Evolutionary conservation across 345 rosid species (phyloP), one percentile per base, ranked within the genome.

Genomic region (Hypericum perforatum): DNA sequence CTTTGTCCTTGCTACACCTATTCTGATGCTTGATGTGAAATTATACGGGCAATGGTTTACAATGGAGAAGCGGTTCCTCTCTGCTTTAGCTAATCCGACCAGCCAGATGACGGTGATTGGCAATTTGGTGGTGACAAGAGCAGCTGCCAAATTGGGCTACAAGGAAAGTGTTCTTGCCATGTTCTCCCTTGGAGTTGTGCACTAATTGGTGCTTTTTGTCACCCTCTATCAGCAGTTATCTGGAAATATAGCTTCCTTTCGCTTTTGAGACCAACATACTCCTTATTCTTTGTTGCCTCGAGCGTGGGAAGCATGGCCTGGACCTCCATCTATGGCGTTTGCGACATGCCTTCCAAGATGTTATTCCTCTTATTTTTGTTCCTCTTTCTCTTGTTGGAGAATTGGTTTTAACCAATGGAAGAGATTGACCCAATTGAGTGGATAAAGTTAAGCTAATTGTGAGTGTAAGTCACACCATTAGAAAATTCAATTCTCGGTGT

Each of bases 1-100:
- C 55, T 68, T 72, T 60, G 41, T 71, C 38, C 76, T 78, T 53
- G 64, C 63, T 6, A 2, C 63, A 49, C 94, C 94, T 0, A 54
- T 87, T 45, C 52, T 69, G 60, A 52, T 75, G 5, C 82, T 87
- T 3, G 84, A 84, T 58, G 39, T 77, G 9, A 84, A 84, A 53
- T 72, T 87, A 43, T 84, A 84, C 16, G 94, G 96, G 11, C 94
- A 80, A 63, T 82, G 96, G 90, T 72, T 84, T 64, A 80, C 90
- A 5, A 78, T 82, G 0, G 76, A 78, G 69, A 82, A 72, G 68
- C 64, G 70, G 61, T 78, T 82, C 44, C 46, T 82, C 9, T 82
- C 81, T 0, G 49, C 64, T 6, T 63, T 74, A 42, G 88, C 90
- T 0, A 88, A 84, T 43, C 87, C 90, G 0, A 76, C 84, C 0